Conservation (phyloP, 176 grass and related monocot genomes). For the Cymbopogon citratus region DNA sequence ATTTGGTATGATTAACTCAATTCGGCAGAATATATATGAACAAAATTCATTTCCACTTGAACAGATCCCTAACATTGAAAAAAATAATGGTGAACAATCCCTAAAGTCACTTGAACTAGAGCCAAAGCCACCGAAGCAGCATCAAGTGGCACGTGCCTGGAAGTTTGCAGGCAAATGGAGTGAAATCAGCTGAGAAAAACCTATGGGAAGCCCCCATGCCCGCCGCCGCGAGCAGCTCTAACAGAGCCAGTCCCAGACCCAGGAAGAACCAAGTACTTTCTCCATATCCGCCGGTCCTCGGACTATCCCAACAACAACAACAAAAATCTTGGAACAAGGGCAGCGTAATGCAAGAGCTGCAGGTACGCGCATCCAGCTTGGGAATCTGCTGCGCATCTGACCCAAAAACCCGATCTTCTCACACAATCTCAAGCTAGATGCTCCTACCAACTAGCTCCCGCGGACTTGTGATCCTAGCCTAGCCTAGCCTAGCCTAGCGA, state of each 20-base stretch:
- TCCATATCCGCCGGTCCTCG: neutral
- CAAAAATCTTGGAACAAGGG: neutral
- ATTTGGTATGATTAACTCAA: neutral
- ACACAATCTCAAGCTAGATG: neutral
- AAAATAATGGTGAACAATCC: neutral
- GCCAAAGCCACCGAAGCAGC: neutral
- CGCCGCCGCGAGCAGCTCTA: neutral
- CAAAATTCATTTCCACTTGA: neutral
- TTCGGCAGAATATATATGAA: neutral
- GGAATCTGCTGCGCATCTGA: neutral
- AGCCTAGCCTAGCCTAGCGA: neutral
- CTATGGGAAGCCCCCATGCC: neutral
- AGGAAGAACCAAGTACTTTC: neutral
- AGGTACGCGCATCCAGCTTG: too few species aligned
- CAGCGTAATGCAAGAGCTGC: neutral
- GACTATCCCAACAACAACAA: neutral
- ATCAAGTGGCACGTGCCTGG: too few species aligned
- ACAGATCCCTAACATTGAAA: neutral
- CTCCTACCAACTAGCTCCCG: neutral
- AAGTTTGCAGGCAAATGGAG: neutral
- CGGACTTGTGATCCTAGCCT: too few species aligned
- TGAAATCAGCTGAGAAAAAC: neutral
- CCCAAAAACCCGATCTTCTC: neutral
- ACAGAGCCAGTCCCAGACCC: neutral
- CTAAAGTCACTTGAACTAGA: neutral